Percentiles rank a stretch among this genome's conserved stretches.
Evolutionary conservation across 441 rosid genomes (phyloP).

Genomic region (Corymbia calophylla): DNA sequence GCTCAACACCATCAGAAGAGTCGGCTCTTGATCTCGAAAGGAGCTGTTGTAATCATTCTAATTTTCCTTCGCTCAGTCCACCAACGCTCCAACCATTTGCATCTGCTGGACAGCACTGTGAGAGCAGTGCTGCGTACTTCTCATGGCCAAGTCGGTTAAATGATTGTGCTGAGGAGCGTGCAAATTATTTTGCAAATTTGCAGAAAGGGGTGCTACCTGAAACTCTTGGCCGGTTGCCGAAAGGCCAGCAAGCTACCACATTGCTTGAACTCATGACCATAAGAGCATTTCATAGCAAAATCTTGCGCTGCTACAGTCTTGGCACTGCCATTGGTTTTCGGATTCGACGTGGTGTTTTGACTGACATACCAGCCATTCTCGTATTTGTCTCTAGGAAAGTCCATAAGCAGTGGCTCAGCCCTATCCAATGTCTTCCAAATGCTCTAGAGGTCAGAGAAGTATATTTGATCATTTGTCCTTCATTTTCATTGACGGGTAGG

Average conservation of each 20-base stretch:
- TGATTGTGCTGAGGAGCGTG: slow-evolving; percentile 81
- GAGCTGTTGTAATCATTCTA: slow-evolving; percentile 45
- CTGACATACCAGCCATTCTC: slow-evolving; percentile 83
- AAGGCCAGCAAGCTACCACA: slow-evolving; percentile 83
- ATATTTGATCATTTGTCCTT: background rate
- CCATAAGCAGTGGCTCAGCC: slow-evolving; percentile 88
- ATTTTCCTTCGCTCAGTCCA: slow-evolving; percentile 55
- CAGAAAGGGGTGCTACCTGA: slow-evolving; percentile 94
- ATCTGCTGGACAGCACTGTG: slow-evolving; percentile 82
- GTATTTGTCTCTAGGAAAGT: slow-evolving; percentile 92
- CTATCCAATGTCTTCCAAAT: slow-evolving; percentile 71
- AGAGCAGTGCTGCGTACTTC: slow-evolving; percentile 90
- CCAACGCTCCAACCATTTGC: slow-evolving; percentile 72
- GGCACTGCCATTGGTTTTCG: slow-evolving; percentile 97
- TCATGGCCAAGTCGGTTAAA: slow-evolving; percentile 91
- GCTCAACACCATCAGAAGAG: slow-evolving; percentile 72
- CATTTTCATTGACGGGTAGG: background rate
- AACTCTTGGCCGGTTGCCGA: slow-evolving; percentile 68
- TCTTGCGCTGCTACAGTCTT: slow-evolving; percentile 69
- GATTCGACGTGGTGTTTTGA: slow-evolving; percentile 66
- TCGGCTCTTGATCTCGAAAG: slow-evolving; percentile 83
- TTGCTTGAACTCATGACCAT: slow-evolving; percentile 92
- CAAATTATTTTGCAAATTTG: slow-evolving; percentile 85
- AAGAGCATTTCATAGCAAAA: slow-evolving; percentile 92
- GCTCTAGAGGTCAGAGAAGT: slow-evolving; percentile 57